Conservation (phyloP, 805 yeast genomes). For the Kazachstania psychrophila region DNA sequence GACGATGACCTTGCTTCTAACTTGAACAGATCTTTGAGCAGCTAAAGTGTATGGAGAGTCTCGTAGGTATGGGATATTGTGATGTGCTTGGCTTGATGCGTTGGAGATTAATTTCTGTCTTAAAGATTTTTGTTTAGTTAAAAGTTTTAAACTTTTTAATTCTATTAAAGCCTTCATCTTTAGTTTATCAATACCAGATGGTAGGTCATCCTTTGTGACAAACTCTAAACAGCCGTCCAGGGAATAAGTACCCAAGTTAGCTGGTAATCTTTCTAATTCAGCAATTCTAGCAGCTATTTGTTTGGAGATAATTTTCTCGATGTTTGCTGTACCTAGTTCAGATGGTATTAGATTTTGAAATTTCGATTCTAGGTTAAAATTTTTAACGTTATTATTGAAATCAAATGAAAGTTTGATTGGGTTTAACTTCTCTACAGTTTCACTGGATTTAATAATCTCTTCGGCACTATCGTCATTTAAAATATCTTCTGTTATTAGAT, state of each 20-base stretch:
- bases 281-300: constrained; percentile 49
- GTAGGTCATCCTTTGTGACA: constrained; percentile 36
- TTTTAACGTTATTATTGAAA: constrained; percentile 24
- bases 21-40: constrained; percentile 59
- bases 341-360: constrained; percentile 22
- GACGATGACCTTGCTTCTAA: constrained; percentile 60
- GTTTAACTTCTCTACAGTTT: constrained; percentile 9
- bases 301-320: constrained; percentile 45
- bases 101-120: constrained; percentile 51
- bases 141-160: constrained; percentile 53
- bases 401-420: constrained; percentile 24
- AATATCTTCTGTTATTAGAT: constrained; percentile 33
- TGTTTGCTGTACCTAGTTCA: constrained; percentile 39
- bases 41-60: constrained; percentile 49
- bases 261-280: constrained; percentile 58
- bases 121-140: constrained; percentile 61
- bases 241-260: constrained; percentile 55
- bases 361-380: constrained; percentile 25
- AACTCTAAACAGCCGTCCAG: constrained; percentile 36
- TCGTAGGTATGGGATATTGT: constrained; percentile 41
- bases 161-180: constrained; percentile 63
- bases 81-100: constrained; percentile 48
- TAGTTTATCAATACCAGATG: constrained; percentile 43
- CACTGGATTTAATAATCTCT: too few relatives aligned
- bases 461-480: neutral